Evolutionary conservation across 495 filamentous ascomycete genomes (phyloP), one percentile per base, ranked within the genome.

Genomic region (Neohortaea acidophila): DNA sequence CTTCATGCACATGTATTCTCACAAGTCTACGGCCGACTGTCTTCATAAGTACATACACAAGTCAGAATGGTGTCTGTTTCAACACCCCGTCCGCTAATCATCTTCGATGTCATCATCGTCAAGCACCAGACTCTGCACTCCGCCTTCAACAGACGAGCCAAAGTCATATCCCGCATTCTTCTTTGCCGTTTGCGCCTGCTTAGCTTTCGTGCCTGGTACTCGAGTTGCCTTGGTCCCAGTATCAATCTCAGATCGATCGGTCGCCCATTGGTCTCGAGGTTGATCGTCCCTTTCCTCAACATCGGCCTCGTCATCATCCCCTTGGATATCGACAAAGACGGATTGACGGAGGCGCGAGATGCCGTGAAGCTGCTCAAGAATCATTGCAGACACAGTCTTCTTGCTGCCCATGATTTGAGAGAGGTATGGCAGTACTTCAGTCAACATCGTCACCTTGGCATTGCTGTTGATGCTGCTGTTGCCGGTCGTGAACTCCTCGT

Each of bases 61-160:
- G n/a, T n/a, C n/a, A n/a, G n/a, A n/a, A n/a, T n/a, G n/a, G n/a
- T n/a, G n/a, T n/a, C n/a, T n/a, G n/a, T n/a, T n/a, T n/a, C n/a
- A n/a, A n/a, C n/a, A n/a, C n/a, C n/a, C n/a, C n/a, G n/a, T n/a
- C n/a, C n/a, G n/a, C n/a, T n/a, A 70, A 53, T 79, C 73, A 61
- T 94, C 87, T 58, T 85, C 84, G 59, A 97, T 96, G 67, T 97
- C 89, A 65, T 97, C 89, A 55, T 96, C 87, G 51, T 78, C 84
- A 29, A 96, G 61, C 37, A 85, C 71, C 41, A 92, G 54, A 36
- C 73, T 77, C 56, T 76, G 70, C 30, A 70, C 64, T 38, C 63
- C 60, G 29, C 64, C 59, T 14, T 65, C 58, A 3, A 58, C 46
- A 20, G 54, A 44, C 17, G 48, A 48, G 25, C 49, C 41, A 23